Percentiles rank a stretch among this genome's conserved stretches.
phyloP scores from a whole-genome alignment of 2,329 filamentous ascomycete genomes.

The Pseudogymnoascus pannorum region DNA sequence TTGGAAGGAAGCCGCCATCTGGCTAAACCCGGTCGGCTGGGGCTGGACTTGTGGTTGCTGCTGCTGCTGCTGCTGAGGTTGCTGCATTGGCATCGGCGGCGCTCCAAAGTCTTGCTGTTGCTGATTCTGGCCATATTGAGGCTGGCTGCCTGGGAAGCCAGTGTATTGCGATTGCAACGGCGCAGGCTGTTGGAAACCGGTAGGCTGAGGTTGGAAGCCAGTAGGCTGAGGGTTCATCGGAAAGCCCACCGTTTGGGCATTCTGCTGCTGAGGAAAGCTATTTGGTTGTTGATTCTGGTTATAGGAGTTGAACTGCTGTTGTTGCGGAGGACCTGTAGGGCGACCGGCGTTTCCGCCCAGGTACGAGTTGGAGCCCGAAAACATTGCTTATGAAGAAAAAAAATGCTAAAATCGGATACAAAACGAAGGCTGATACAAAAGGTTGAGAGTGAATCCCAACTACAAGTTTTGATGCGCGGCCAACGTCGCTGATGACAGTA shows the following conservation, averaged over 20 bases:
- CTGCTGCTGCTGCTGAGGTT: constrained; percentile 45
- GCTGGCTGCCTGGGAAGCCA: constrained; percentile 43
- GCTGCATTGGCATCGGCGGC: constrained; percentile 28
- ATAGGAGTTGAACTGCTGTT: constrained; percentile 41
- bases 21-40: constrained; percentile 57
- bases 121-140: constrained; percentile 38
- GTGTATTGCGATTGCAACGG: constrained; percentile 52
- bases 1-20: constrained; percentile 62
- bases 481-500: constrained; percentile 9
- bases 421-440: constrained; percentile 12
- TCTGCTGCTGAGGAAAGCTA: constrained; percentile 25
- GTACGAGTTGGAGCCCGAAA: constrained; percentile 81
- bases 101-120: constrained; percentile 35
- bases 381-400: constrained; percentile 53
- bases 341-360: constrained; percentile 71
- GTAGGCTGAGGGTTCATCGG: constrained; percentile 22
- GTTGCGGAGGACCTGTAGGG: constrained; percentile 59
- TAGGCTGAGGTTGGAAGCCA: constrained; percentile 44
- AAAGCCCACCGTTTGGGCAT: constrained; percentile 27
- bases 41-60: constrained; percentile 55
- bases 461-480: constrained; percentile 6
- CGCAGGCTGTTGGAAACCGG: constrained; percentile 46
- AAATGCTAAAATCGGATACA: constrained; percentile 11
- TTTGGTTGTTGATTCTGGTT: constrained; percentile 29
- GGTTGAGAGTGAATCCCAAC: constrained; percentile 8